Evolutionary conservation across 192 early-diverging fungal genomes (phyloP).

Genomic region (Allomyces macrogynus): DNA sequence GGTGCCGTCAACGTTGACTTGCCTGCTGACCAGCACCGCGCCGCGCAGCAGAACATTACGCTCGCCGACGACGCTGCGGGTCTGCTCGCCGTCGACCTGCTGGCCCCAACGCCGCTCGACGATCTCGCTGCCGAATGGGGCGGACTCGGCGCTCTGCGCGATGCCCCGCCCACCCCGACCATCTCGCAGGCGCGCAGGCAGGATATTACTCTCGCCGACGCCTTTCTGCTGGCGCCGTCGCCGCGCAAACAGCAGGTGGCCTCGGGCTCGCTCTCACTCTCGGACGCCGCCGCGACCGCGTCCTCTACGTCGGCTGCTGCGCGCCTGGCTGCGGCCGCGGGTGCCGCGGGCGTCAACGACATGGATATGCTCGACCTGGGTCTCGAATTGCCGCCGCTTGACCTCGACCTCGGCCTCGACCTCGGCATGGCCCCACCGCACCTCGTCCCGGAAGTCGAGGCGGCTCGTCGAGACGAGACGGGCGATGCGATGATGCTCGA

Average conservation of each 20-base stretch:
- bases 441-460: not conserved
- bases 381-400: not conserved
- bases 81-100: not conserved
- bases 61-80: not conserved
- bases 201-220: not conserved
- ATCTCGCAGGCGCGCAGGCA: not conserved
- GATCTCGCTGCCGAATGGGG: no score
- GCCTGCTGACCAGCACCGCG: not conserved
- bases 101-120: not conserved
- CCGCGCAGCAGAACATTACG: not conserved
- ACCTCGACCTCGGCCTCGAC: not conserved
- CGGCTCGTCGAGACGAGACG: not conserved
- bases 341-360: not conserved
- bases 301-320: not conserved
- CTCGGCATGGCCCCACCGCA: not conserved
- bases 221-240: not conserved
- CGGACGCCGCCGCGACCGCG: no score
- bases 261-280: no score
- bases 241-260: not conserved
- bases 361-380: not conserved
- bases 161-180: not conserved
- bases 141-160: no score
- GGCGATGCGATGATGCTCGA: no score
- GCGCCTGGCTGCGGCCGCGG: not conserved
- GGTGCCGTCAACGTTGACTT: conserved; percentile 2